Evolutionary conservation across 1,139 yeast species (phyloP).

Genomic region (Candida sp.): DNA sequence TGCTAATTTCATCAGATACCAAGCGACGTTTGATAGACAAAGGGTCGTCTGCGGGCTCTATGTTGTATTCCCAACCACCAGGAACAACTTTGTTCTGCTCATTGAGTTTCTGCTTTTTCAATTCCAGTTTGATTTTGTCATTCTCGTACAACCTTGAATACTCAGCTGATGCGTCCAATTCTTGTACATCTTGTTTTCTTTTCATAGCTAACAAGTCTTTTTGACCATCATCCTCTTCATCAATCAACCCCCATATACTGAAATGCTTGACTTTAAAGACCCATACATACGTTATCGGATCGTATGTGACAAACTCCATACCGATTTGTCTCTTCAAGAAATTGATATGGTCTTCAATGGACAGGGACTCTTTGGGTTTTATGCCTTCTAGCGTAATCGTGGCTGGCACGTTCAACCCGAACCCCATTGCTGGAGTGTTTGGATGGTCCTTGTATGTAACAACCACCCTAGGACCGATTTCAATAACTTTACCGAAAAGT

Average conservation of each 20-base stretch:
- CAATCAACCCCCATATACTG: slow-evolving; percentile 91
- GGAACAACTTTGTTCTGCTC: slow-evolving; percentile 37
- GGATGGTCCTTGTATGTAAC: slow-evolving; percentile 67
- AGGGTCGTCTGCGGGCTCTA: slow-evolving; percentile 23
- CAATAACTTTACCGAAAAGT: slow-evolving; percentile 63
- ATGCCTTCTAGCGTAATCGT: slow-evolving; percentile 75
- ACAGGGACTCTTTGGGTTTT: slow-evolving; percentile 43
- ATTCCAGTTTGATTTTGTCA: slow-evolving; percentile 31
- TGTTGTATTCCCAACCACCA: slow-evolving; percentile 35
- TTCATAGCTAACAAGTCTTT: slow-evolving; percentile 28
- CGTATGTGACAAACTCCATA: slow-evolving; percentile 81
- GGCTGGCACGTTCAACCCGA: slow-evolving; percentile 85
- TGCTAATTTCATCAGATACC: slow-evolving; percentile 32
- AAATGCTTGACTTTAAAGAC: slow-evolving; percentile 89
- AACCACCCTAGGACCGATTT: slow-evolving; percentile 59
- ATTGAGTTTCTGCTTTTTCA: slow-evolving; percentile 39
- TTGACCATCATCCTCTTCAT: slow-evolving; percentile 68
- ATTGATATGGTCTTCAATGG: slow-evolving; percentile 44
- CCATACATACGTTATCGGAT: slow-evolving; percentile 76
- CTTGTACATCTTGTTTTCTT: slow-evolving; percentile 32
- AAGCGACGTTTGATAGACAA: slow-evolving; percentile 25
- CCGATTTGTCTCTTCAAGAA: slow-evolving; percentile 56
- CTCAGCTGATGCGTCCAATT: slow-evolving; percentile 26
- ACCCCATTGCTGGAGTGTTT: slow-evolving; percentile 67
- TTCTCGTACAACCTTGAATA: slow-evolving; percentile 33